A percentile compares a stretch with the other conserved stretches of the same genome.
Conservation (phyloP, 2,329 filamentous ascomycete species). For the Sporothrix mexicana region DNA sequence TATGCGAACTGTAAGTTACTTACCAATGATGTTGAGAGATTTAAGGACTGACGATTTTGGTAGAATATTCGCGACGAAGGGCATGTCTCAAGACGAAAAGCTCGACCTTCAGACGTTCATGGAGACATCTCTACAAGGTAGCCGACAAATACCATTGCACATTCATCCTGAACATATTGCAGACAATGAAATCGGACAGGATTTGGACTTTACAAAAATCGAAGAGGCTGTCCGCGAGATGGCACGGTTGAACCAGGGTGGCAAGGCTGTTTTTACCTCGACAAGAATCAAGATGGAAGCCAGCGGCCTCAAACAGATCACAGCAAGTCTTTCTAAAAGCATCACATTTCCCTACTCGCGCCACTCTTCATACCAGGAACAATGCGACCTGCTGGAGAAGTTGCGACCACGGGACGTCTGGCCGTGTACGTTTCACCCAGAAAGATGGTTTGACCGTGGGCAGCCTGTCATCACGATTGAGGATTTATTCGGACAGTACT, state of each 20-base stretch:
- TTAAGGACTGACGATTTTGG: neutral
- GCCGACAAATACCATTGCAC: conserved; percentile 46
- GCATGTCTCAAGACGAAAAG: conserved; percentile 38
- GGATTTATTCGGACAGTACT: conserved; percentile 73
- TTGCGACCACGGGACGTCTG: conserved; percentile 79
- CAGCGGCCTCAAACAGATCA: no score
- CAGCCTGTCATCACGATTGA: conserved; percentile 60
- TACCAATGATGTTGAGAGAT: no score
- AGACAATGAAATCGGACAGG: neutral
- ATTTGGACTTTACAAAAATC: neutral
- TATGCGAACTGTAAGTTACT: conserved; percentile 45
- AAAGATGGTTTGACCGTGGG: conserved; percentile 64
- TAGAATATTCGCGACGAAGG: conserved; percentile 39
- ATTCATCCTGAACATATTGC: conserved; percentile 39
- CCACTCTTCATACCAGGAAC: conserved; percentile 84
- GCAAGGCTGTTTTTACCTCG: neutral
- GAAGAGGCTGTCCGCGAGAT: conserved; percentile 1
- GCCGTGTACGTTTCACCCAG: conserved; percentile 76
- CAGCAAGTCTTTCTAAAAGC: conserved; percentile 41
- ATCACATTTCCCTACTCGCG: conserved; percentile 82
- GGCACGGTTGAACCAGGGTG: neutral
- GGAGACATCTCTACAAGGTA: conserved; percentile 36
- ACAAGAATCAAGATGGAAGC: no score
- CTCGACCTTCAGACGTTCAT: conserved; percentile 40
- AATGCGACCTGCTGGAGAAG: conserved; percentile 70